A percentile compares a stretch with the other conserved stretches of the same genome.
These are phyloP conservation scores for Fusarium avenaceum DNA, from an alignment of 2,329 filamentous ascomycete genomes.

Conservation along the genomic window DNA sequence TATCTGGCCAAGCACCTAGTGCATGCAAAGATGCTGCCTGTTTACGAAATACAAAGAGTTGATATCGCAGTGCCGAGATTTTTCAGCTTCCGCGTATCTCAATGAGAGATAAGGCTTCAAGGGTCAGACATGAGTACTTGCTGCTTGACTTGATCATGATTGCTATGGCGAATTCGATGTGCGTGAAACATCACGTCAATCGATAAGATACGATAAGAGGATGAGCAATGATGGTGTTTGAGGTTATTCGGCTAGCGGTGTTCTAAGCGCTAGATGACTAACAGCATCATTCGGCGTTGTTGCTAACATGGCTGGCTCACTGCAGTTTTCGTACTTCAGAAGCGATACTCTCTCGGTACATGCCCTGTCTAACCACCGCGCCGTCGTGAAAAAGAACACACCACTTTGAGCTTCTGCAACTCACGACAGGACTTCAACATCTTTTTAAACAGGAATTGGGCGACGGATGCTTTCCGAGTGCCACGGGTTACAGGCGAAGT, in stretches of 20 bases:
- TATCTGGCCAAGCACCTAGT: constrained; percentile 37
- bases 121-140: background rate
- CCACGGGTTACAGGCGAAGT: background rate
- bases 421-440: background rate
- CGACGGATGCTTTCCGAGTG: background rate
- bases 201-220: background rate
- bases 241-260: background rate
- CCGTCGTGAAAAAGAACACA: constrained; percentile 11
- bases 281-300: constrained; percentile 16
- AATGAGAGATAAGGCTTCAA: constrained; percentile 15
- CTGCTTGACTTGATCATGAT: background rate
- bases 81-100: constrained; percentile 20
- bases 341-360: background rate
- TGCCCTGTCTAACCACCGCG: constrained; percentile 20
- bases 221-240: constrained; percentile 14
- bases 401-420: constrained; percentile 1
- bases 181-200: constrained; percentile 3
- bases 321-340: constrained; percentile 1
- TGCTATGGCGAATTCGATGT: background rate
- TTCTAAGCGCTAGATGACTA: constrained; percentile 21
- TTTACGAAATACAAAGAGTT: constrained; percentile 35
- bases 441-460: background rate
- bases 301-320: background rate
- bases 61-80: constrained; percentile 29
- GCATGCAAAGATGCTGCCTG: constrained; percentile 10